A percentile compares a stretch with the other conserved stretches of the same genome.
phyloP scores from a whole-genome alignment of 768 basidiomycete genomes.

The Pleurotus salmoneostramineus region DNA sequence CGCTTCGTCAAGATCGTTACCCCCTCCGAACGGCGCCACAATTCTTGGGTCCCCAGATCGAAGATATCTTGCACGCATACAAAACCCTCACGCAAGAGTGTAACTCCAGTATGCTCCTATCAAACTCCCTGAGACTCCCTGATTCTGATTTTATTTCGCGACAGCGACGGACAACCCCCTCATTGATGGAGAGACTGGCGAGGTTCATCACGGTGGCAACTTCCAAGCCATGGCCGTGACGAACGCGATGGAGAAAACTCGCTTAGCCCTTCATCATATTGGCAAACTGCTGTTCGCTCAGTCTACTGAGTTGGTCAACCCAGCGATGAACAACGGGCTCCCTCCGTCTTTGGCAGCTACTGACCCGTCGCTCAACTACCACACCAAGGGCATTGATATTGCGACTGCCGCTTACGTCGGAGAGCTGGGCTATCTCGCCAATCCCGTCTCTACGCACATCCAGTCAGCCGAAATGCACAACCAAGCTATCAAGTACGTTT shows the following conservation, averaged over 20 bases:
- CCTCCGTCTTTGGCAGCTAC: conserved; percentile 78
- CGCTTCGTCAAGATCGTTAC: conserved; percentile 79
- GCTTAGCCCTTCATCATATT: conserved; percentile 64
- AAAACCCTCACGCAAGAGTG: conserved; percentile 68
- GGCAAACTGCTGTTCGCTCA: conserved; percentile 71
- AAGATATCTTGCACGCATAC: conserved; percentile 67
- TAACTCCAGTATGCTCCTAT: conserved; percentile 63
- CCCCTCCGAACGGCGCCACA: conserved; percentile 74
- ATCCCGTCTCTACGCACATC: conserved; percentile 80
- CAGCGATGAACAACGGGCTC: conserved; percentile 75
- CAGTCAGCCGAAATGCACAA: conserved; percentile 93
- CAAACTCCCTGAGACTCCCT: not conserved
- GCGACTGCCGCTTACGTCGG: conserved; percentile 77
- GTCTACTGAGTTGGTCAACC: conserved; percentile 68
- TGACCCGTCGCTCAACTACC: conserved; percentile 80
- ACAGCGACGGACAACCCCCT: conserved; percentile 86
- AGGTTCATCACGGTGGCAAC: conserved; percentile 80
- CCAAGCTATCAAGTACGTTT: conserved; percentile 80
- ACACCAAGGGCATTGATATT: conserved; percentile 83
- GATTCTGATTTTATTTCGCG: not conserved
- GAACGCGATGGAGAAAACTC: conserved; percentile 86
- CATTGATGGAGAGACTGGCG: conserved; percentile 61
- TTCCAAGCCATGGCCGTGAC: conserved; percentile 88
- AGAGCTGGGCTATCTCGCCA: conserved; percentile 80
- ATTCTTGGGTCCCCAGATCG: conserved; percentile 83